Evolutionary conservation across 1,139 yeast species (phyloP).

Genomic region (Scheffersomyces parashehatae): DNA sequence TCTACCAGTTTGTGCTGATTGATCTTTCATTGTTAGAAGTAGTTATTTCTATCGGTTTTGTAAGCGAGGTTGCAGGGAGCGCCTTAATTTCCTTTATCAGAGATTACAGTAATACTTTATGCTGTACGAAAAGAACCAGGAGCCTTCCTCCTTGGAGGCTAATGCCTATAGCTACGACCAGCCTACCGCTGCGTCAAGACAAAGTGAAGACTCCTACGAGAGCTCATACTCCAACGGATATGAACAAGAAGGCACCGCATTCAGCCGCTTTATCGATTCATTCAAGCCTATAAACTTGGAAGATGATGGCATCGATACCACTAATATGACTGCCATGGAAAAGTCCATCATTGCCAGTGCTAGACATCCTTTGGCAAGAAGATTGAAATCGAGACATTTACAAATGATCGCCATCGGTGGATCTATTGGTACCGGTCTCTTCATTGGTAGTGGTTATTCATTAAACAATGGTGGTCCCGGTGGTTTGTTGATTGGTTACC

Average conservation of each 20-base stretch:
- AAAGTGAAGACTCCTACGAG: conserved; percentile 1
- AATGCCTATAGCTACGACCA: conserved; percentile 14
- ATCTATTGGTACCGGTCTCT: conserved; percentile 43
- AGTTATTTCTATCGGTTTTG: too few relatives aligned
- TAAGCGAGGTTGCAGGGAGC: too few relatives aligned
- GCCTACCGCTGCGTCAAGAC: conserved; percentile 3
- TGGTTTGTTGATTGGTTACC: conserved; percentile 22
- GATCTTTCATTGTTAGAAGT: too few relatives aligned
- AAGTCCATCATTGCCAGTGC: conserved; percentile 34
- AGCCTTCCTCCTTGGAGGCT: conserved; percentile 7
- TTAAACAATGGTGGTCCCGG: conserved; percentile 71
- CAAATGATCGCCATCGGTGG: conserved; percentile 33
- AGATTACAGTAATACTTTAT: not conserved
- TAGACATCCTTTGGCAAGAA: conserved; percentile 24
- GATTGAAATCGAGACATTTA: conserved; percentile 29
- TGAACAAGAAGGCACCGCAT: conserved; percentile 15
- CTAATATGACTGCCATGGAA: conserved; percentile 29
- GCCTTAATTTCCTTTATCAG: too few relatives aligned
- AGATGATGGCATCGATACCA: conserved; percentile 38
- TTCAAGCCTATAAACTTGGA: conserved; percentile 44
- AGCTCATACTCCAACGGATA: conserved; percentile 11
- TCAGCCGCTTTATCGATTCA: conserved; percentile 31
- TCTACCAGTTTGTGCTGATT: too few relatives aligned
- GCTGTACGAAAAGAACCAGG: not conserved
- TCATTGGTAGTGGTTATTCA: conserved; percentile 72